These are phyloP conservation scores for Aspergillus quadricinctus DNA, from an alignment of 2,329 filamentous ascomycete genomes.

Conservation along the genomic window DNA sequence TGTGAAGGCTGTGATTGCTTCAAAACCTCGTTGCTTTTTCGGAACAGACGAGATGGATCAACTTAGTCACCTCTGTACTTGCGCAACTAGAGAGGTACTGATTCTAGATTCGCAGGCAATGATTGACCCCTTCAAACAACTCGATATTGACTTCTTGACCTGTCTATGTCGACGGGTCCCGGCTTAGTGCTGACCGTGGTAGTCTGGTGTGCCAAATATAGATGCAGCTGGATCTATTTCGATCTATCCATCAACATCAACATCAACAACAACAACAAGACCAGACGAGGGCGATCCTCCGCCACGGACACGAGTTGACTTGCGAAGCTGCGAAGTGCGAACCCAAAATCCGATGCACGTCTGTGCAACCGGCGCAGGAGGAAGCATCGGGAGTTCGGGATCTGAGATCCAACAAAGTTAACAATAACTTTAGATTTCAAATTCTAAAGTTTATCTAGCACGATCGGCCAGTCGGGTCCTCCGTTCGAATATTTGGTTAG, in stretches of 20 bases:
- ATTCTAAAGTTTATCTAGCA: background rate
- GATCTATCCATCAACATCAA: background rate
- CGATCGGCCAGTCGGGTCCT: background rate
- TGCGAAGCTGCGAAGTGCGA: background rate
- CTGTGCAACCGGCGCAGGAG: background rate
- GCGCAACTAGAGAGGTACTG: background rate
- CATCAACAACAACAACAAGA: background rate
- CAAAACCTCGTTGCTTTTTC: background rate
- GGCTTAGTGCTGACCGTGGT: too few species aligned
- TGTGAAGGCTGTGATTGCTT: background rate
- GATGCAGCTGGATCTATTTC: background rate
- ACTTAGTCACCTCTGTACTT: background rate
- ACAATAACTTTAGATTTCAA: background rate
- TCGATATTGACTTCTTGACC: background rate
- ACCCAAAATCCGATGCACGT: background rate
- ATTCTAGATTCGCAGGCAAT: background rate
- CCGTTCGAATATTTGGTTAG: too few species aligned
- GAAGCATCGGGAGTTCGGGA: background rate
- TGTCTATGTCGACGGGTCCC: too few species aligned
- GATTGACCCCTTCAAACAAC: background rate
- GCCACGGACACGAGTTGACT: background rate
- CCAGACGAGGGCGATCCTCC: background rate
- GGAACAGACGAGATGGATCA: background rate
- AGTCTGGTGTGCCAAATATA: background rate
- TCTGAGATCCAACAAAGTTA: background rate